phyloP scores from a whole-genome alignment of 1,284 basidiomycete genomes.

The Ganoderma meredithae region DNA sequence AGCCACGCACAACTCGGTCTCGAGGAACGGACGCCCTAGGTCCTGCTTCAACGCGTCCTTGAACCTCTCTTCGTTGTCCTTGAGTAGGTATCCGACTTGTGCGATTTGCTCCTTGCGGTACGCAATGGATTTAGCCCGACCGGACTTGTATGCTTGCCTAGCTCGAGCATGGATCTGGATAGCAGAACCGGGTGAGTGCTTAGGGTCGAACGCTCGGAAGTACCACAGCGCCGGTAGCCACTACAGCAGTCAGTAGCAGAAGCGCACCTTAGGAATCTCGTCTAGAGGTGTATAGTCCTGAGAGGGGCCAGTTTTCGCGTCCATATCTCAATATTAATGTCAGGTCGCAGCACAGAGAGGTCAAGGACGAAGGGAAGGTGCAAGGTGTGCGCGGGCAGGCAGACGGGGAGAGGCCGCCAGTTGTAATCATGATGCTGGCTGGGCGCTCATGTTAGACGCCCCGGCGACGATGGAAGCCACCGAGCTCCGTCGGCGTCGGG shows the following conservation, averaged over 20 bases:
- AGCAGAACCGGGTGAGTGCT: background rate
- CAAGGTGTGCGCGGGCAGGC: no score
- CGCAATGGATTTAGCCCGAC: slow-evolving; percentile 66
- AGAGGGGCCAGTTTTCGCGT: background rate
- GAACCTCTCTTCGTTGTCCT: slow-evolving; percentile 68
- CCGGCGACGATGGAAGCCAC: no score
- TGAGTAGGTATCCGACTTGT: slow-evolving; percentile 68
- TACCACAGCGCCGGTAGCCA: no score
- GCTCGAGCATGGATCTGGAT: slow-evolving; percentile 61
- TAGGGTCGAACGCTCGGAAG: no score
- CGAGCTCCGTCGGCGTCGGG: no score
- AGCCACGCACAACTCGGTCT: slow-evolving; percentile 58
- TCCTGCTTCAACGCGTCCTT: slow-evolving; percentile 62
- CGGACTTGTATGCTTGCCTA: slow-evolving; percentile 58
- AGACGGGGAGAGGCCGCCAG: no score
- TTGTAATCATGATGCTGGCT: no score
- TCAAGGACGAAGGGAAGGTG: background rate
- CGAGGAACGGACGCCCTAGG: slow-evolving; percentile 62
- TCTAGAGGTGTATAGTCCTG: background rate
- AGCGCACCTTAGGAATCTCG: background rate
- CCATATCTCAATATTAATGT: background rate
- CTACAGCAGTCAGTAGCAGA: no score
- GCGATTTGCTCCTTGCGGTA: slow-evolving; percentile 74
- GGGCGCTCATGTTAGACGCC: no score
- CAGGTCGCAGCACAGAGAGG: background rate